Evolutionary conservation across 2,329 filamentous ascomycete species (phyloP).

Genomic region (Aspergillus brasiliensis): DNA sequence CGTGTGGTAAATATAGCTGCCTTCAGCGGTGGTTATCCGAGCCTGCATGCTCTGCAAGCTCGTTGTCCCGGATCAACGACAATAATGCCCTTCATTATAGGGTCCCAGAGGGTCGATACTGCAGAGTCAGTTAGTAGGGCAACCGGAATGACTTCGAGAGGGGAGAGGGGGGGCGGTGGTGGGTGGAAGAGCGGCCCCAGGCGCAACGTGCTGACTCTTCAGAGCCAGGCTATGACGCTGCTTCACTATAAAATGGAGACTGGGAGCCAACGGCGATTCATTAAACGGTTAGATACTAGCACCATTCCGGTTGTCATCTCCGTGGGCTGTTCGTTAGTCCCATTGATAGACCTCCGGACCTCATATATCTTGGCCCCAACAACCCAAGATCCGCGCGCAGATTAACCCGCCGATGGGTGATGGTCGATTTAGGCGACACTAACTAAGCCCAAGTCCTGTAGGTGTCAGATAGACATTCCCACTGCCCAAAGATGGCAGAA

Average conservation of each 20-base stretch:
- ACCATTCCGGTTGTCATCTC: conserved; percentile 17
- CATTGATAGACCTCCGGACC: conserved; percentile 2
- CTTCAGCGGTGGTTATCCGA: not conserved
- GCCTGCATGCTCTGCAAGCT: not conserved
- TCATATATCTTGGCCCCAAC: not conserved
- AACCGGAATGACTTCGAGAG: conserved; percentile 4
- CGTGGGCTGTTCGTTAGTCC: conserved; percentile 6
- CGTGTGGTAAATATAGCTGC: conserved; percentile 5
- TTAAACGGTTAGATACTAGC: conserved; percentile 9
- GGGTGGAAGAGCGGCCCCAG: not conserved
- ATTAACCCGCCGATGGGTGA: conserved; percentile 9
- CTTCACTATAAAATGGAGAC: conserved; percentile 1
- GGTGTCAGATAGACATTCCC: not conserved
- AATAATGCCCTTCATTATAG: conserved; percentile 1
- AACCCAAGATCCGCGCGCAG: conserved; percentile 8
- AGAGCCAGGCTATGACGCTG: not conserved
- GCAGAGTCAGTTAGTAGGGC: not conserved
- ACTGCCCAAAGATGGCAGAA: not conserved
- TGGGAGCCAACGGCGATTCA: conserved; percentile 1
- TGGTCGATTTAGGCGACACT: conserved; percentile 4
- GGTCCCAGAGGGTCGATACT: conserved; percentile 1
- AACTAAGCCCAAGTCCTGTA: conserved; percentile 1
- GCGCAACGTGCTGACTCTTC: conserved; percentile 1
- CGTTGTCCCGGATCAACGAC: not conserved
- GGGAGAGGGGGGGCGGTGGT: not conserved